Conservation (phyloP, 257 asterid genomes). For the Solanum pennellii region DNA sequence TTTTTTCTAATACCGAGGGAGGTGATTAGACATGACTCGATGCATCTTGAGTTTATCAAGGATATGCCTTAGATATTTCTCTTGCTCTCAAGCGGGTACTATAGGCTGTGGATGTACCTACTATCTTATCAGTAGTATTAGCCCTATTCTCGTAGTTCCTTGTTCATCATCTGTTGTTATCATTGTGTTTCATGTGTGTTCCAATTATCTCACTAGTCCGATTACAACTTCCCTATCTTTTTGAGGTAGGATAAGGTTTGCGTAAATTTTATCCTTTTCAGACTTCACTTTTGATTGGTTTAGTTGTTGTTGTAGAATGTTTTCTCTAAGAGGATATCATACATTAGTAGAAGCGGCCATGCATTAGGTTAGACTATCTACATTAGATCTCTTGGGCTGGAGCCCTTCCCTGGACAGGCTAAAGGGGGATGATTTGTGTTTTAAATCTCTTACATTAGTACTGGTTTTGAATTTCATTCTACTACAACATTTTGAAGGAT, state of each 20-base stretch:
- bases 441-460: neutral
- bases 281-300: no score
- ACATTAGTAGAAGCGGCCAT: neutral
- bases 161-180: neutral
- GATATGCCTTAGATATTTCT: no score
- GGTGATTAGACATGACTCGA: no score
- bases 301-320: no score
- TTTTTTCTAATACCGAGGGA: no score
- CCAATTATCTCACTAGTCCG: neutral
- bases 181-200: neutral
- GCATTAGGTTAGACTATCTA: no score
- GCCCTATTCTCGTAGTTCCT: neutral
- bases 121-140: no score
- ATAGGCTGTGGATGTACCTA: neutral
- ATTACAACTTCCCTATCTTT: no score
- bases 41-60: no score
- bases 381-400: neutral
- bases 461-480: neutral
- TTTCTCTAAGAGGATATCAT: neutral
- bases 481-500: conserved; percentile 9
- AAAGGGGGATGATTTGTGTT: neutral
- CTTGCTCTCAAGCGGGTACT: no score
- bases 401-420: neutral
- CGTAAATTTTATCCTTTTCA: no score
- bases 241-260: no score